Evolutionary conservation across 2,329 filamentous ascomycete species (phyloP).

Genomic region (Aspergillus aculeatus): DNA sequence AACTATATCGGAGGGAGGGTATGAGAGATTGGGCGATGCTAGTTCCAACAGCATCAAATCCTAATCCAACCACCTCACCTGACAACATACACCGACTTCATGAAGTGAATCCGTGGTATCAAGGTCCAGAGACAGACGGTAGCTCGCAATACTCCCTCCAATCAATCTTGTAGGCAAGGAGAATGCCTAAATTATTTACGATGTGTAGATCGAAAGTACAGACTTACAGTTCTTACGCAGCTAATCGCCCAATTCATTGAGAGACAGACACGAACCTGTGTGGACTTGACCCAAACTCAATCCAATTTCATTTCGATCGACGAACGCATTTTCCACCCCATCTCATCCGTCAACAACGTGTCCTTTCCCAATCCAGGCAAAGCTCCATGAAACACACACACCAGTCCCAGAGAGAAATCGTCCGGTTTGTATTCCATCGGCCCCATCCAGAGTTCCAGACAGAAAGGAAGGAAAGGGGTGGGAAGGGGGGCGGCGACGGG

Average conservation of each 20-base stretch:
- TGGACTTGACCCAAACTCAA: not conserved
- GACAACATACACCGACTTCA: too few species aligned
- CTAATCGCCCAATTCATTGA: not conserved
- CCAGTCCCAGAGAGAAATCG: not conserved
- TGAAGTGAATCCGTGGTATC: not conserved
- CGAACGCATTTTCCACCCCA: not conserved
- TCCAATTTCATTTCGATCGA: not conserved
- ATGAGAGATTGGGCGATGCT: not conserved
- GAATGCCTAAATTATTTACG: not conserved
- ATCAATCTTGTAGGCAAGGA: not conserved
- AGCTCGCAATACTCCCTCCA: not conserved
- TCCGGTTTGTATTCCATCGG: not conserved
- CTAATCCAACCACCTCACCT: not conserved
- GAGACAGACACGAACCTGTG: not conserved
- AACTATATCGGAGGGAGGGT: not conserved
- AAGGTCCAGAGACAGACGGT: not conserved
- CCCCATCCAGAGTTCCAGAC: not conserved
- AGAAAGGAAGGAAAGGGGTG: not conserved
- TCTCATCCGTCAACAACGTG: slow-evolving; percentile 9
- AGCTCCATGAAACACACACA: not conserved
- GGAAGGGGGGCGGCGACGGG: not conserved
- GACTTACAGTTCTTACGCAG: not conserved
- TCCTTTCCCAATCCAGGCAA: not conserved
- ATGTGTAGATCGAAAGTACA: not conserved
- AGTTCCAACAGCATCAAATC: not conserved